Base-by-base conservation (phyloP, 345 rosid genomes). In the Microcos paniculata region DNA sequence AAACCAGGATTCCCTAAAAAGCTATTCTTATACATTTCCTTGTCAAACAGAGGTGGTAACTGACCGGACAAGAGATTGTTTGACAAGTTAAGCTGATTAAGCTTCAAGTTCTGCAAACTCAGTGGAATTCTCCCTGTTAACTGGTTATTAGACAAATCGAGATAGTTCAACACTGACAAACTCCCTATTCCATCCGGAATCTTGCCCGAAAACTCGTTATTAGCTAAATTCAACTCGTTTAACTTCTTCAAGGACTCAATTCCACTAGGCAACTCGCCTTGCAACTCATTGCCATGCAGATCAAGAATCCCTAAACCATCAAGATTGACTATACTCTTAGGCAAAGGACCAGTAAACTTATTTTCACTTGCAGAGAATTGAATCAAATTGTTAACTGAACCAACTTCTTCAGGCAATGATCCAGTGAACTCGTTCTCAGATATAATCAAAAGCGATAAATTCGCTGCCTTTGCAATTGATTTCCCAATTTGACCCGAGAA, bases 31-130 rank as follows among this genome's bases (percentile, higher is more conserved):
- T 91, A 92, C 84, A 82, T 84, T 12, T 83, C 90, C 62, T 88
- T 91, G 0, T 92, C 87, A 68, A 84, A 89, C 71, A 90, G 62
- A 38, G 93, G 87, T 0, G 99, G 99, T 15, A 96, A 67, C 56
- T 81, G 77, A n/a, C 99, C 97, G 0, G 96, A 74, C 52, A 96
- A 78, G 78, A 76, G 75, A 72, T 96, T 96, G 76, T 87, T 78
- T 4, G 99, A 96, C 80, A 96, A 65, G 78, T 94, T 94, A 28
- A 96, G 84, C 93, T 88, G 91, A 79, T 96, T 94, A 62, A 96
- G 88, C 90, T 94, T 96, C 89, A 94, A 78, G 78, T 77, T 86
- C 92, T 96, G 97, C 84, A 96, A 77, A 16, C 88, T 83, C 26
- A 52, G 23, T 0, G 99, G 99, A 71, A 96, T 86, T 42, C 79